Base-by-base conservation (phyloP, 1,139 yeast species). In the Taiozyma sp. region DNA sequence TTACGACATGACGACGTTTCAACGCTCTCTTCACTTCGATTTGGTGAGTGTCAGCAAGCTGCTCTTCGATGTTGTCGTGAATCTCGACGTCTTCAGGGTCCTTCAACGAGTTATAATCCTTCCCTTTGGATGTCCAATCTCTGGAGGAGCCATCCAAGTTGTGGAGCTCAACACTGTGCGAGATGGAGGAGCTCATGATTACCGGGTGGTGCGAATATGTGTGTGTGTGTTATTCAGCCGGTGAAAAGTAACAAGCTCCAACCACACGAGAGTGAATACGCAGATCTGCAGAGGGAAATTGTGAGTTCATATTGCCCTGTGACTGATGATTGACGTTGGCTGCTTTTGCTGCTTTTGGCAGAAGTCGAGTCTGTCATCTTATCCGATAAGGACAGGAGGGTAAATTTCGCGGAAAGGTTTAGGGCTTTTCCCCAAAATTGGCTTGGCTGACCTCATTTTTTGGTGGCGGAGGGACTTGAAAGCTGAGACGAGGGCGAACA, bases 1-100 rank as follows among this genome's bases (percentile, higher is more conserved):
- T 54, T 27, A 83, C 75, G 41, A 81, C 75, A 57, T 81, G 85
- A 62, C 87, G 71, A 39, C 82, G 78, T 60, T 78, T 79, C 53
- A 81, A 70, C 27, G 73, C 75, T 63, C 85, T 68, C 57, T 73
- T 70, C 46, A 72, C 75, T 51, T 67, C 59, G 9, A 71, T 68
- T 42, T 70, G 70, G 29, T 63, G 67, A 24, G 62, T 57, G 36
- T 64, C 65, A 10, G 72, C 74, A 19, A 43, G 43, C 7, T 14
- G n/a, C 2, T 30, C 34, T 16, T 36, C 23, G 36, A 30, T 24
- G 9, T 44, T 14, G 38, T 48, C 50, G 19, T 44, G 46, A 9
- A 38, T 12, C 13, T 38, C 41, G 14, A 22, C 24, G 14, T 38
- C 41, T 38, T 19, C 24, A 10, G 41, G 12, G 14, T n/a, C 36